Conservation (phyloP, 2,329 filamentous ascomycete genomes). For the Pseudomassariella vexata region DNA sequence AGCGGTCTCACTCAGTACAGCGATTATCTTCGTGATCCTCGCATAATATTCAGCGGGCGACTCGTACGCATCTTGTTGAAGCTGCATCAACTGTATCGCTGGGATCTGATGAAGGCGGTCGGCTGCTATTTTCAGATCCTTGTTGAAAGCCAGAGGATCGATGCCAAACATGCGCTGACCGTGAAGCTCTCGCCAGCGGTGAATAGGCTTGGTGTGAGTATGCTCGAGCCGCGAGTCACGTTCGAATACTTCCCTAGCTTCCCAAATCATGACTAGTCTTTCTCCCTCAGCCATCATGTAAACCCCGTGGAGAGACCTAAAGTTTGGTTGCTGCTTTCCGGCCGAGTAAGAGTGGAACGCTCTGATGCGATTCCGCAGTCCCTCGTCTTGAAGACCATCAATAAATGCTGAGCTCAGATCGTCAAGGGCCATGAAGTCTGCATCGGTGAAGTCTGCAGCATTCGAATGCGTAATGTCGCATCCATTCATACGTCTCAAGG, state of each 20-base stretch:
- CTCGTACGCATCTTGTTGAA: constrained; percentile 51
- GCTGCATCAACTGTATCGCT: constrained; percentile 45
- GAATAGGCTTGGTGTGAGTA: constrained; percentile 28
- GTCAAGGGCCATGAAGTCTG: constrained; percentile 44
- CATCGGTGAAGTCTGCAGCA: constrained; percentile 30
- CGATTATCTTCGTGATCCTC: constrained; percentile 35
- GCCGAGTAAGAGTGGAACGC: constrained; percentile 42
- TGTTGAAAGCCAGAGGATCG: constrained; percentile 46
- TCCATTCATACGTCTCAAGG: constrained; percentile 41
- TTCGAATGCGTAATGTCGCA: constrained; percentile 46
- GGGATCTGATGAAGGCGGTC: constrained; percentile 46
- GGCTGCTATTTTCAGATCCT: constrained; percentile 42
- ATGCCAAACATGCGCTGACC: constrained; percentile 30
- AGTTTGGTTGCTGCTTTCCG: constrained; percentile 19
- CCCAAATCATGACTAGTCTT: constrained; percentile 41
- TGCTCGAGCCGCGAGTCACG: constrained; percentile 28
- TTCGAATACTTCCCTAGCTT: constrained; percentile 28
- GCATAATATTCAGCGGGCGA: constrained; percentile 41
- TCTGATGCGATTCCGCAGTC: constrained; percentile 38
- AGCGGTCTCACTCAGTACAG: constrained; percentile 22
- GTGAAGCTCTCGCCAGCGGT: constrained; percentile 40
- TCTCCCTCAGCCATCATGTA: constrained; percentile 53
- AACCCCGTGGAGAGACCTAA: constrained; percentile 48
- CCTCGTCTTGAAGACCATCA: constrained; percentile 41
- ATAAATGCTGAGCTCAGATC: constrained; percentile 49